Percentiles rank a stretch among this genome's conserved stretches.
These are phyloP conservation scores for Pisolithus albus DNA, from an alignment of 768 basidiomycete species.

Conservation along the genomic window DNA sequence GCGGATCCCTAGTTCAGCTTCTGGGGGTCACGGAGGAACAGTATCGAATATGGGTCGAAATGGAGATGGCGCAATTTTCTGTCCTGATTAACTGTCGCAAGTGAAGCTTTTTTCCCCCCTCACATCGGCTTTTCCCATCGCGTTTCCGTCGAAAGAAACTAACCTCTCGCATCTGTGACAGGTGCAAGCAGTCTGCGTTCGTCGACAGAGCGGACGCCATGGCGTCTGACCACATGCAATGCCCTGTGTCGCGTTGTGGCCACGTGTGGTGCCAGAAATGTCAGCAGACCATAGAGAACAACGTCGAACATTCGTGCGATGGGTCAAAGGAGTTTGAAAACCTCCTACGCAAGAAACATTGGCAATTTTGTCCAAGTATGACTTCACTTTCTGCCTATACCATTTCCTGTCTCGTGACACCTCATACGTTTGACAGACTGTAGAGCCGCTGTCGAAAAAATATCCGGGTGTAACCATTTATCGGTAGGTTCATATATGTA, in stretches of 20 bases:
- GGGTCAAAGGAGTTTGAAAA: conserved; percentile 47
- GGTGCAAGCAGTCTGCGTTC: conserved; percentile 45
- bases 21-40: conserved; percentile 42
- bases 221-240: conserved; percentile 34
- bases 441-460: conserved; percentile 45
- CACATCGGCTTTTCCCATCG: neutral
- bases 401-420: neutral
- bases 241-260: conserved; percentile 43
- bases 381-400: neutral
- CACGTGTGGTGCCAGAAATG: conserved; percentile 58
- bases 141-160: neutral
- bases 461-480: conserved; percentile 52
- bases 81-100: conserved; percentile 42
- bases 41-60: conserved; percentile 37
- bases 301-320: conserved; percentile 51
- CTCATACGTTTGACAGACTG: conserved; percentile 27
- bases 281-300: conserved; percentile 33
- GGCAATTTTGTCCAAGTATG: conserved; percentile 58
- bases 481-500: conserved; percentile 34
- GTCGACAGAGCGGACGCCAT: conserved; percentile 46
- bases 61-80: conserved; percentile 39
- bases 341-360: conserved; percentile 46
- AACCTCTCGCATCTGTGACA: conserved; percentile 15
- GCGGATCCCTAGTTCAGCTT: conserved; percentile 30
- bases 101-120: conserved; percentile 27